Base-by-base conservation (phyloP, 2,329 filamentous ascomycete species). In the Teratosphaeria pseudoeucalypti region DNA sequence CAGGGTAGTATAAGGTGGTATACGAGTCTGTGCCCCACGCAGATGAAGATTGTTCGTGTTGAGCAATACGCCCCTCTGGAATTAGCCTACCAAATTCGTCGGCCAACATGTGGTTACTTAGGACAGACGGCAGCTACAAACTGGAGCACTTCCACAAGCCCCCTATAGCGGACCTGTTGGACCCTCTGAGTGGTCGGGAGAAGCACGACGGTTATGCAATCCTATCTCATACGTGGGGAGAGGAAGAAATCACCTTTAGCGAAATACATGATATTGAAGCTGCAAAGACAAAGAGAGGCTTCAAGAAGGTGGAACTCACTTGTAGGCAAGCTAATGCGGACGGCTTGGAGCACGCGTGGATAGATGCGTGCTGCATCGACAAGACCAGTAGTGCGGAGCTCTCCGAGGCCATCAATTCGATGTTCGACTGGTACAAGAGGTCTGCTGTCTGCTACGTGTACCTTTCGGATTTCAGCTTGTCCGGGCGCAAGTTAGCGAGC, bases 391-490 rank as follows among this genome's bases (percentile, higher is more conserved):
- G 57, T 34, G 56, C 62, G 4, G 64, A 66, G 47, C 47, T 66
- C 26, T 53, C 56, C 5, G 62, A 64, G 56, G 61, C 64, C 6
- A 63, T 65, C 32, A 65, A 63, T n/a, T 64, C 63, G 6, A 65
- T 63, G 61, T 67, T 62, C 37, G 10, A 49, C n/a, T 75, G 72
- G 70, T 75, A 75, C 59, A 56, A 62, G 12, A 59, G 66, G 6
- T 66, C 72, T 1, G 52, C 58, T 11, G 63, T 68, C 6, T 75
- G 73, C 61, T 75, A 73, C 58, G 72, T 65, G 14, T 74, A 65
- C 54, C 64, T 74, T 14, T 53, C 56, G 2, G 70, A 71, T 58
- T 68, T 73, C 12, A 43, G 11, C 12, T 43, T 43, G 29, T 32
- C 29, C 29, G 29, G 37, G 16, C 37, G 2, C 43, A n/a, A 32